Evolutionary conservation across 2,329 filamentous ascomycete genomes (phyloP).

Genomic region (Gliomastix tumulicola): DNA sequence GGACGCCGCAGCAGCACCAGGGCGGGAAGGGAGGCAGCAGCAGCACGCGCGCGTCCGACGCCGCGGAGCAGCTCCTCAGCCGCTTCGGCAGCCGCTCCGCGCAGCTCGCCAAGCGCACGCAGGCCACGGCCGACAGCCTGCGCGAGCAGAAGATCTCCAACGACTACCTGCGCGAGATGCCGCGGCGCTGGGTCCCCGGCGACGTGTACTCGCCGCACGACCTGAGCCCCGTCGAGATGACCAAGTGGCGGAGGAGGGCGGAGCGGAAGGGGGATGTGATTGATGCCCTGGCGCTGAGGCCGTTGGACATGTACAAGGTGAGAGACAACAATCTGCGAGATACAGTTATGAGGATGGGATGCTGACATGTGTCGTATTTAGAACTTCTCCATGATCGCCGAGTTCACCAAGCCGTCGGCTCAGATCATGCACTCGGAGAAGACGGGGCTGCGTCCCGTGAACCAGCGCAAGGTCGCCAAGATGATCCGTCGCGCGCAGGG

Average conservation of each 20-base stretch:
- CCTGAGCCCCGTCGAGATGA: constrained; percentile 68
- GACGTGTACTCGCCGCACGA: constrained; percentile 92
- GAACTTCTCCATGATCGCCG: constrained; percentile 90
- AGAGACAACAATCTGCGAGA: constrained; percentile 12
- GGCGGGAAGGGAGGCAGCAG: constrained; percentile 8
- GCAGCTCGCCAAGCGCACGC: constrained; percentile 15
- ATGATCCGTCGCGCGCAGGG: constrained; percentile 85
- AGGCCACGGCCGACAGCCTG: constrained; percentile 27
- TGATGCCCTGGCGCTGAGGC: constrained; percentile 72
- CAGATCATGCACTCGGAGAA: constrained; percentile 70
- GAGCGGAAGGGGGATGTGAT: constrained; percentile 64
- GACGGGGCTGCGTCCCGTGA: constrained; percentile 78
- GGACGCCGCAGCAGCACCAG: constrained; percentile 8
- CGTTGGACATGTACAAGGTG: constrained; percentile 83
- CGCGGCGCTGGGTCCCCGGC: constrained; percentile 66
- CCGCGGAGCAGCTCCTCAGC: constrained; percentile 17
- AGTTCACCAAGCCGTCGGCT: constrained; percentile 79
- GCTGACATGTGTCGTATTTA: constrained; percentile 24
- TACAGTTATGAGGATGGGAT: not conserved
- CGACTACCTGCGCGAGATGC: constrained; percentile 56
- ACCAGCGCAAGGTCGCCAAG: constrained; percentile 90
- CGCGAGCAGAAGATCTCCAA: constrained; percentile 31
- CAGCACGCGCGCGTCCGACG: constrained; percentile 9
- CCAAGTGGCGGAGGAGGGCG: constrained; percentile 64
- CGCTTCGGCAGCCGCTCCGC: constrained; percentile 12